These are phyloP conservation scores for Cladosporium sp. DNA, from an alignment of 2,329 filamentous ascomycete genomes.

Conservation along the genomic window DNA sequence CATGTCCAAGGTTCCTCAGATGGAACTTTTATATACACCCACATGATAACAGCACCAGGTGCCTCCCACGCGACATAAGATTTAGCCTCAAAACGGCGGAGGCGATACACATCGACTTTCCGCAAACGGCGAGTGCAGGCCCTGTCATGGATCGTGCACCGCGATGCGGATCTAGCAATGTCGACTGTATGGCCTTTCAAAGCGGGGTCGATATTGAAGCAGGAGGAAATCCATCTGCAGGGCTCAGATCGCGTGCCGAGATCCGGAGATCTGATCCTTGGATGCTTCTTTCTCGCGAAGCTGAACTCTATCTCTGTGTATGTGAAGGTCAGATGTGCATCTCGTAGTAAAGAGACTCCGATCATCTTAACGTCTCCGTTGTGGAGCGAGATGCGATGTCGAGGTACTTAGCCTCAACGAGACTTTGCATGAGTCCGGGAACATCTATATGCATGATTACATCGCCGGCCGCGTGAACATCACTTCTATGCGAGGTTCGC, in stretches of 20 bases:
- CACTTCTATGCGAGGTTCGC: neutral
- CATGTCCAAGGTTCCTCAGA: neutral
- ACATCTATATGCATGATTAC: neutral
- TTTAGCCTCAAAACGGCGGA: conserved; percentile 3
- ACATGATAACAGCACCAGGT: neutral
- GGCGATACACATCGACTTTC: neutral
- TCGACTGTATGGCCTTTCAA: neutral
- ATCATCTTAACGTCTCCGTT: no score
- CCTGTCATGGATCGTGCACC: neutral
- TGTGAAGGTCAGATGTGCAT: neutral
- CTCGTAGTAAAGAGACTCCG: neutral
- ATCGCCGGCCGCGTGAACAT: neutral
- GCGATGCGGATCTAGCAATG: neutral
- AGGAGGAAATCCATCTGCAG: neutral
- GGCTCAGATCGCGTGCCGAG: conserved; percentile 3
- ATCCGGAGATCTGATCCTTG: neutral
- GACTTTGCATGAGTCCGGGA: neutral
- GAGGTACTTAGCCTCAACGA: neutral
- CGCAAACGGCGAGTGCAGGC: neutral
- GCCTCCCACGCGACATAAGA: neutral
- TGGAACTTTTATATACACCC: neutral
- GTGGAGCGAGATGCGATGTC: neutral
- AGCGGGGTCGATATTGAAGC: neutral
- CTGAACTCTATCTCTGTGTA: neutral
- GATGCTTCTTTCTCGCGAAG: neutral